Base-by-base conservation (phyloP, 495 filamentous ascomycete genomes). In the Daldinia decipiens region DNA sequence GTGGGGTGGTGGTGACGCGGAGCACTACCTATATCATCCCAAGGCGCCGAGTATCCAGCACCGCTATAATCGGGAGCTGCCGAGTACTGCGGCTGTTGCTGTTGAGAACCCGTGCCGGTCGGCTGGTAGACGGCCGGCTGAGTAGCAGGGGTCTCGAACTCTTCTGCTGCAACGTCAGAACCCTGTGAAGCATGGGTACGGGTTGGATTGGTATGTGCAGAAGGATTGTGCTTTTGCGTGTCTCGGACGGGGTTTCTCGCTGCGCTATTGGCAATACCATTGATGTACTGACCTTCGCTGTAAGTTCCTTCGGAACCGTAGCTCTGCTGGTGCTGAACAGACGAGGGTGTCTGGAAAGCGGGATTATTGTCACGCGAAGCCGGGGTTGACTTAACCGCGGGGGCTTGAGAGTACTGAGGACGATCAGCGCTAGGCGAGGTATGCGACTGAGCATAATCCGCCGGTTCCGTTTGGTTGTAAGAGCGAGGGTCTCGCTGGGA, bases 1-100 rank as follows among this genome's bases (percentile, higher is more conserved):
- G 95, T 98, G 0, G 95, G 95, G 80, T 98, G 95, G 74, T 97
- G 94, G 81, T 98, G 95, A 54, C 94, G 85, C n/a, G 91, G 88
- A 12, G 56, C 67, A 62, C 93, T 87, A 6, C 63, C 67, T 59
- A 93, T 86, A 9, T 80, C 80, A 58, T 95, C 93, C 94, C 94
- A 98, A 0, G 84, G 78, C 1, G 83, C 85, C 8, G 90, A 89
- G 81, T 91, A 95, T 12, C 88, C 91, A 24, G 86, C 78, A 24
- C 85, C 86, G 13, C 77, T 76, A 70, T 87, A 87, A 51, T 86
- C 84, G 24, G 80, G 77, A 6, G 71, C 63, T 12, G 74, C 53
- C 24, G 74, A 55, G 57, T 82, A 78, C 31, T 76, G 65, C 40
- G 73, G 66, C 58, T 75, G 74, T 15, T 59, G 38, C 58, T 75